These are phyloP conservation scores for Thyridium curvatum DNA, from an alignment of 2,329 filamentous ascomycete species.

Conservation along the genomic window DNA sequence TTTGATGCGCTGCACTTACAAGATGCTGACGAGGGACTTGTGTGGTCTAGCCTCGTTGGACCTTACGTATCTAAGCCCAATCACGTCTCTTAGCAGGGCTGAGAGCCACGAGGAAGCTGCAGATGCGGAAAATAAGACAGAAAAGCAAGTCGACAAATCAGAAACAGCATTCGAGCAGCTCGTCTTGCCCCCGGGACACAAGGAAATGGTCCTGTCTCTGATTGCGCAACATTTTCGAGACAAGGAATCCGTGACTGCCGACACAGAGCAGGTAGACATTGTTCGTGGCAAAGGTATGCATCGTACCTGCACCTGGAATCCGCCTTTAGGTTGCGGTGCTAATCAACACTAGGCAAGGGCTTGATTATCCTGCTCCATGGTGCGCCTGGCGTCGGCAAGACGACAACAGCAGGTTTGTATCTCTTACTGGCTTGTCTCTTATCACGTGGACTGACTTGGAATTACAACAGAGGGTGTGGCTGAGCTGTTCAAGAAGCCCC, in stretches of 20 bases:
- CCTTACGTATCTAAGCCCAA: too few species aligned
- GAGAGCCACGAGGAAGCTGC: too few species aligned
- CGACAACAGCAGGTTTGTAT: constrained; percentile 18
- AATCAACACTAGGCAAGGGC: constrained; percentile 19
- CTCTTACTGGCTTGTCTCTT: neutral
- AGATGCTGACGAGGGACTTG: too few species aligned
- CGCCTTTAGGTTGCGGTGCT: too few species aligned
- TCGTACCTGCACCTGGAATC: too few species aligned
- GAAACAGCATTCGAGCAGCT: constrained; percentile 17
- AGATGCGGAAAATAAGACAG: too few species aligned
- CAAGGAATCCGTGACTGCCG: constrained; percentile 8
- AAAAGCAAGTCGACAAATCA: constrained; percentile 3
- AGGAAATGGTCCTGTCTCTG: constrained; percentile 19
- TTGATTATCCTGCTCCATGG: constrained; percentile 25
- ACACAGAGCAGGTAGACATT: constrained; percentile 17
- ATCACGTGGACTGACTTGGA: neutral
- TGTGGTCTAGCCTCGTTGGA: too few species aligned
- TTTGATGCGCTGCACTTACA: too few species aligned
- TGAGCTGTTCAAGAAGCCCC: constrained; percentile 10
- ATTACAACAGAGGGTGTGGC: constrained; percentile 13
- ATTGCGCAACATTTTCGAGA: constrained; percentile 23
- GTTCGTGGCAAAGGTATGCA: constrained; percentile 23
- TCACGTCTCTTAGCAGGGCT: too few species aligned
- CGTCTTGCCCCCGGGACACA: constrained; percentile 15
- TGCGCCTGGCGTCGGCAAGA: constrained; percentile 24